phyloP scores from a whole-genome alignment of 805 yeast genomes.

The Ogataea glucozyma region DNA sequence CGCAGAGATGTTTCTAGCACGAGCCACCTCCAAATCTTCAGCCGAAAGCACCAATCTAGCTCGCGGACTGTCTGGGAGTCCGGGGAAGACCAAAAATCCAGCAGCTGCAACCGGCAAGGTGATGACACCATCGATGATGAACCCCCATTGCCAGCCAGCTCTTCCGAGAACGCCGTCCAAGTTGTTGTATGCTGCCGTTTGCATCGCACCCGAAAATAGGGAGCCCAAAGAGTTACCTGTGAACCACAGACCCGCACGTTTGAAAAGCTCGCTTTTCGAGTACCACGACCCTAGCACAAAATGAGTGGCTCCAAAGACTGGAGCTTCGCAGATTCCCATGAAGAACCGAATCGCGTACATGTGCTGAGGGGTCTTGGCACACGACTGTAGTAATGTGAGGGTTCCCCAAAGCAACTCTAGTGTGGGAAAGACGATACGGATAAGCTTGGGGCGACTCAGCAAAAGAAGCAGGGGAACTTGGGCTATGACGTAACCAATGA shows the following conservation, averaged over 20 bases:
- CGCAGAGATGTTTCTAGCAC: conserved; percentile 4
- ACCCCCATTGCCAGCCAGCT: conserved; percentile 54
- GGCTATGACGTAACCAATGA: conserved; percentile 55
- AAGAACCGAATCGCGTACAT: conserved; percentile 59
- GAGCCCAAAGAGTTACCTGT: conserved; percentile 40
- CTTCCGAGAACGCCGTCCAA: conserved; percentile 18
- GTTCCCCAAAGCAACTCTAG: conserved; percentile 5
- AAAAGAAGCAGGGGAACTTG: conserved; percentile 46
- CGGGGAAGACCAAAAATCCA: conserved; percentile 44
- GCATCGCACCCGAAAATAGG: conserved; percentile 53
- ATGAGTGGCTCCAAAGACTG: conserved; percentile 7
- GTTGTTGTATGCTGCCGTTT: conserved; percentile 36
- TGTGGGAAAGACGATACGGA: conserved; percentile 1
- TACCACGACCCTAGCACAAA: conserved; percentile 9
- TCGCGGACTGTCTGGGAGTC: conserved; percentile 45
- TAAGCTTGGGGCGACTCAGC: conserved; percentile 2
- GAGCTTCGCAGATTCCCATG: conserved; percentile 53
- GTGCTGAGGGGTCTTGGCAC: conserved; percentile 43
- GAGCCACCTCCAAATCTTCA: conserved; percentile 43
- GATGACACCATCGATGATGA: conserved; percentile 47
- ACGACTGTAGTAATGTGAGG: conserved; percentile 1
- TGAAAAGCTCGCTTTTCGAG: conserved; percentile 5
- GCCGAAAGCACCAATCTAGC: conserved; percentile 37
- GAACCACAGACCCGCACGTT: conserved; percentile 8
- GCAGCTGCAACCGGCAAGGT: conserved; percentile 39